These are phyloP conservation scores for Podospora didyma DNA, from an alignment of 495 filamentous ascomycete genomes.

Conservation along the genomic window DNA sequence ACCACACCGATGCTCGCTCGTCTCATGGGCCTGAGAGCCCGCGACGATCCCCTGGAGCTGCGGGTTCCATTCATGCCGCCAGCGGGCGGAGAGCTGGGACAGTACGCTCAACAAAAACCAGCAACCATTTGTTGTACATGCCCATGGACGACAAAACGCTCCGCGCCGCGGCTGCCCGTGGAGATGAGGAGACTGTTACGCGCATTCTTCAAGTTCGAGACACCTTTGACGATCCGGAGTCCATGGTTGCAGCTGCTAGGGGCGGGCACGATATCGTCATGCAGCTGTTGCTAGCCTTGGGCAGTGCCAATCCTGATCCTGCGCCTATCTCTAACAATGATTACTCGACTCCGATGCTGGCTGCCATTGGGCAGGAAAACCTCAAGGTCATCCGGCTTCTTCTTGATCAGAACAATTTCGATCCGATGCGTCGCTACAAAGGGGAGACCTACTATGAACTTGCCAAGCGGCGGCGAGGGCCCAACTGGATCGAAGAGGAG, in stretches of 20 bases:
- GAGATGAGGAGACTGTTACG: constrained; percentile 74
- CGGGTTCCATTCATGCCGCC: constrained; percentile 26
- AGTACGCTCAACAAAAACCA: constrained; percentile 50
- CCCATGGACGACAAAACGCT: constrained; percentile 65
- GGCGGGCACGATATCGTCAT: constrained; percentile 87
- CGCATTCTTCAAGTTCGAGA: constrained; percentile 76
- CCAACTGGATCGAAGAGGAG: constrained; percentile 85
- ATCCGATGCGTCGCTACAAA: constrained; percentile 66
- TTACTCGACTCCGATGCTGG: constrained; percentile 85
- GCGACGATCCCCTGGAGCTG: constrained; percentile 54
- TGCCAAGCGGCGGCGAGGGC: constrained; percentile 73
- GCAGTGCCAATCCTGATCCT: constrained; percentile 75
- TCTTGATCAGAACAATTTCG: constrained; percentile 70
- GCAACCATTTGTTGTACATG: constrained; percentile 52
- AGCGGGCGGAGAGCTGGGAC: constrained; percentile 39
- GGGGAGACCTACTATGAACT: constrained; percentile 82
- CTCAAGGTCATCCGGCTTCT: constrained; percentile 76
- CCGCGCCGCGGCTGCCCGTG: constrained; percentile 72
- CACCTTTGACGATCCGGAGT: constrained; percentile 66
- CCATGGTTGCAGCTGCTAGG: constrained; percentile 84
- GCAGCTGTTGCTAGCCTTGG: constrained; percentile 78
- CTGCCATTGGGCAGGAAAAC: constrained; percentile 88
- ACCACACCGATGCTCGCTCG: constrained; percentile 53
- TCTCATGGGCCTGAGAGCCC: constrained; percentile 70
- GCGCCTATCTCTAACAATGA: constrained; percentile 52